Evolutionary conservation across 495 filamentous ascomycete genomes (phyloP).

Genomic region (Daldinia vernicosa): DNA sequence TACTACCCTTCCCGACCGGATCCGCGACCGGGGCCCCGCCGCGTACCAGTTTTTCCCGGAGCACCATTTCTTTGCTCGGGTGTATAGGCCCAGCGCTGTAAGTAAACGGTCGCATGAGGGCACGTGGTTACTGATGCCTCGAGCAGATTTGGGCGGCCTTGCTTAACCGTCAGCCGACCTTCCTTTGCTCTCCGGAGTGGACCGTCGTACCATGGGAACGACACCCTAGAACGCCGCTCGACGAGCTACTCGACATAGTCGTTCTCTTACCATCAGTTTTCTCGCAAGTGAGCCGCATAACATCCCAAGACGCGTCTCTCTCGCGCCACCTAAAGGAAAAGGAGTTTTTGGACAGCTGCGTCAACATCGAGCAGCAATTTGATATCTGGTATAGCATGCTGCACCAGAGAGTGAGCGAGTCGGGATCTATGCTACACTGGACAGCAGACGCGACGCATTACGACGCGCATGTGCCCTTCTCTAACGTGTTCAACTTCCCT

Average conservation of each 20-base stretch:
- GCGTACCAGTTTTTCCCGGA: constrained; percentile 54
- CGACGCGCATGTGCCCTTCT: constrained; percentile 47
- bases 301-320: constrained; percentile 39
- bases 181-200: constrained; percentile 56
- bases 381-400: constrained; percentile 51
- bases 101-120: constrained; percentile 13
- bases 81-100: constrained; percentile 56
- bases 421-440: constrained; percentile 41
- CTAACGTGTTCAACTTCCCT: constrained; percentile 49
- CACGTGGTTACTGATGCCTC: constrained; percentile 23
- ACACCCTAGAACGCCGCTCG: constrained; percentile 55
- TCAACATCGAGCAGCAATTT: constrained; percentile 52
- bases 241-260: constrained; percentile 55
- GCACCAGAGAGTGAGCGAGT: constrained; percentile 33
- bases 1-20: constrained; percentile 38
- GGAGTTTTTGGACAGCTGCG: constrained; percentile 52
- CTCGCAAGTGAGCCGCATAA: constrained; percentile 48
- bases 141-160: constrained; percentile 54
- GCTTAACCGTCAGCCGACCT: constrained; percentile 54
- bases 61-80: constrained; percentile 60
- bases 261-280: constrained; percentile 51
- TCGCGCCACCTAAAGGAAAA: constrained; percentile 51
- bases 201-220: constrained; percentile 53
- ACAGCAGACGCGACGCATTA: constrained; percentile 16
- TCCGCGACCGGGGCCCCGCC: constrained; percentile 52